Percentiles rank a stretch among this genome's conserved stretches.
These are phyloP conservation scores for Hansfordia pulvinata DNA, from an alignment of 2,329 filamentous ascomycete species.

Conservation along the genomic window DNA sequence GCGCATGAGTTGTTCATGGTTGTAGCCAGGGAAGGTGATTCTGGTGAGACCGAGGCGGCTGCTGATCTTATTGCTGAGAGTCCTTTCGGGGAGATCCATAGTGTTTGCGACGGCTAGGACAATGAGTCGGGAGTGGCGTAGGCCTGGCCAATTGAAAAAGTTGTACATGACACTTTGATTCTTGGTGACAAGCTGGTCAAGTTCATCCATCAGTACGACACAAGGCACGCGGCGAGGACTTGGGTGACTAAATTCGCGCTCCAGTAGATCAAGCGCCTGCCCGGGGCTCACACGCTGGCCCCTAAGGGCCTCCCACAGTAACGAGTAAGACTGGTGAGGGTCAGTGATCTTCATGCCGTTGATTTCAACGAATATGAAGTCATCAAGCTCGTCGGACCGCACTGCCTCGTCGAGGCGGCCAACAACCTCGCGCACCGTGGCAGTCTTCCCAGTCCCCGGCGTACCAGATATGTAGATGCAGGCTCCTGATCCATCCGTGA, in stretches of 20 bases:
- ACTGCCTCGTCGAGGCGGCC: conserved; percentile 81
- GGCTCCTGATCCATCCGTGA: conserved; percentile 81
- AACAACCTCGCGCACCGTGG: conserved; percentile 91
- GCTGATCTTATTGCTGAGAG: conserved; percentile 95
- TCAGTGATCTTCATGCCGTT: conserved; percentile 99
- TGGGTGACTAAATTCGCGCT: conserved; percentile 84
- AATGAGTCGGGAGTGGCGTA: conserved; percentile 83
- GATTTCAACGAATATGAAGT: conserved; percentile 98
- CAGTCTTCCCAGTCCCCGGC: conserved; percentile 92
- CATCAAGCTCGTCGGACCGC: conserved; percentile 79
- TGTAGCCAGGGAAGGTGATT: conserved; percentile 95
- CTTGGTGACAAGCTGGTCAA: conserved; percentile 93
- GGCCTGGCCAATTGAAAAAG: conserved; percentile 97
- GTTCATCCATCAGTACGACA: conserved; percentile 95
- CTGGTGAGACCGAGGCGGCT: conserved; percentile 79
- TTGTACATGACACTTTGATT: conserved; percentile 99
- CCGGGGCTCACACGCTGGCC: conserved; percentile 84
- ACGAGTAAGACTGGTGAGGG: conserved; percentile 86
- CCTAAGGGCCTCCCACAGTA: conserved; percentile 92
- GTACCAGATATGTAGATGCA: conserved; percentile 99
- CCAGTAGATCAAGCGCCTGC: conserved; percentile 81
- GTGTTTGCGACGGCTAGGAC: conserved; percentile 97
- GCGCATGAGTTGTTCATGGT: conserved; percentile 90
- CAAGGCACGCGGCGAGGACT: conserved; percentile 85
- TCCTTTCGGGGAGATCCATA: conserved; percentile 94